Evolutionary conservation across 1,284 basidiomycete genomes (phyloP), one percentile per base, ranked within the genome.

Genomic region (Malassezia equina): DNA sequence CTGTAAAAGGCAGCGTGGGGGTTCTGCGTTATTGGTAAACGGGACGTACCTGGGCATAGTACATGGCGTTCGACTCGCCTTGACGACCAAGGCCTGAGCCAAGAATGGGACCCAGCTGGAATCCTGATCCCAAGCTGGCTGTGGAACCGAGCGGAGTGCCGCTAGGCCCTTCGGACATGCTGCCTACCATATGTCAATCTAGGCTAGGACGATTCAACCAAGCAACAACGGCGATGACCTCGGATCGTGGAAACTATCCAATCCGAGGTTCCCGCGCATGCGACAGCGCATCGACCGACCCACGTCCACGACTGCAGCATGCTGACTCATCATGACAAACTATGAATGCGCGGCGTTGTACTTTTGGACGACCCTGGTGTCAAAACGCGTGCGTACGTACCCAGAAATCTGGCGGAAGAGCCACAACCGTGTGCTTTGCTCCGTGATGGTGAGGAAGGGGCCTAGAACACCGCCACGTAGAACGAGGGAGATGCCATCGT

Each of bases 371-470:
- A 61, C 56, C 27, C 28, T 43, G 36, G 36, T 5, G 36, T 39
- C 19, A 39, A 19, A 19, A 24, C 24, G n/a, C 28, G 29, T 17
- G n/a, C 29, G 8, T 21, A 36, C 47, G 32, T 40, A 48, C 17
- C 67, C 55, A 52, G 78, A 78, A 52, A 81, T 77, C 63, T 80
- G 77, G 56, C 78, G 77, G 71, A 81, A 82, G 63, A 81, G 77
- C 80, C 81, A 82, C 40, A 79, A 75, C 36, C 79, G 74, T 8
- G 78, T 78, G 13, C 76, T 71, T 61, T 78, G 77, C 55, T 81
- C 80, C 2, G 76, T 62, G 17, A 82, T 75, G 8, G 78, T 76
- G 33, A 83, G 66, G 69, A 82, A 81, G 3, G 81, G 81, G 3
- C 81, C 81, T 1, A 76, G 75, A 2, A 79, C 77, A 5, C 77